A percentile compares a stretch with the other conserved stretches of the same genome.
Conservation (phyloP, 768 basidiomycete species). For the Leccinum longicurvipes region DNA sequence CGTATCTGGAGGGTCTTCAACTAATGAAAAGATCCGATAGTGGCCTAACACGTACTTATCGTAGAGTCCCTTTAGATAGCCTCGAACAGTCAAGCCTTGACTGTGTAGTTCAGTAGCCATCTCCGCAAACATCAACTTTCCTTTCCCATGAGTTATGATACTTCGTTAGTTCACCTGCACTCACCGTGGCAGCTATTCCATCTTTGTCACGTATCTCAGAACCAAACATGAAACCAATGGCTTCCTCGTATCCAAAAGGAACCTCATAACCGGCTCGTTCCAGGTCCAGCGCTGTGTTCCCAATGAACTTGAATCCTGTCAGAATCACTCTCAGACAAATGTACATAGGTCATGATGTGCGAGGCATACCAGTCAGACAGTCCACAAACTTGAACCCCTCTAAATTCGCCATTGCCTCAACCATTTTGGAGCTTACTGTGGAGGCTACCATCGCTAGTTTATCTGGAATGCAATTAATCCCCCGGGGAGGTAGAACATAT, state of each 20-base stretch:
- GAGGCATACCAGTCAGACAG: constrained; percentile 67
- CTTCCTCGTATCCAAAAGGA: constrained; percentile 87
- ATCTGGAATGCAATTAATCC: constrained; percentile 36
- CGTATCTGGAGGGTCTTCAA: constrained; percentile 49
- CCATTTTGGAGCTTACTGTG: constrained; percentile 89
- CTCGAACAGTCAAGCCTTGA: constrained; percentile 51
- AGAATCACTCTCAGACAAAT: not conserved
- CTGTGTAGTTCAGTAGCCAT: constrained; percentile 50
- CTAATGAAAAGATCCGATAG: not conserved
- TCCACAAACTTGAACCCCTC: constrained; percentile 86
- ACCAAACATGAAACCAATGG: constrained; percentile 90
- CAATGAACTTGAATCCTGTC: constrained; percentile 86
- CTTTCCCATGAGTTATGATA: not conserved
- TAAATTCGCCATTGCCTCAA: constrained; percentile 65
- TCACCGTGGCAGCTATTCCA: constrained; percentile 77
- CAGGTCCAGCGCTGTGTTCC: constrained; percentile 72
- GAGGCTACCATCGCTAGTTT: constrained; percentile 85
- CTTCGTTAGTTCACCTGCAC: not conserved
- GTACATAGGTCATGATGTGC: not conserved
- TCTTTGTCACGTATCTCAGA: constrained; percentile 81
- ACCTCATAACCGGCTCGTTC: constrained; percentile 65
- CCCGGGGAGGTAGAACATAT: constrained; percentile 40
- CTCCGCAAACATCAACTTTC: constrained; percentile 65
- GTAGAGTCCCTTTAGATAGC: constrained; percentile 64
- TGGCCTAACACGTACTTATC: constrained; percentile 40